phyloP scores from a whole-genome alignment of 2,329 filamentous ascomycete genomes.

The Phialemoniopsis sp. region DNA sequence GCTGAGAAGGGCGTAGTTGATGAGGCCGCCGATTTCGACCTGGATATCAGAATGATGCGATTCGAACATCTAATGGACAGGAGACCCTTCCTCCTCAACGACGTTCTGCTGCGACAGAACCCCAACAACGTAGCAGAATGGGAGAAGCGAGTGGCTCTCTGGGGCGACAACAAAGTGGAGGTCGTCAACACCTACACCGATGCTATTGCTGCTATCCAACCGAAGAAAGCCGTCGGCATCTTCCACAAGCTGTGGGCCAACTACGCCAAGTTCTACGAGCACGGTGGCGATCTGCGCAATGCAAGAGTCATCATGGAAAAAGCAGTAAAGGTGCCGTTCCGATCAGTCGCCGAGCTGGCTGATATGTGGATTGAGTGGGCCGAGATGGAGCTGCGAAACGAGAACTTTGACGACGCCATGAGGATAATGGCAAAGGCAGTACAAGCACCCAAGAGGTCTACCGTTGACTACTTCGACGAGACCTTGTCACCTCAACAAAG shows the following conservation, averaged over 20 bases:
- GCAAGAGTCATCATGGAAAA: slow-evolving; percentile 96
- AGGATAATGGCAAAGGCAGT: slow-evolving; percentile 97
- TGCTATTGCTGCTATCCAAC: slow-evolving; percentile 87
- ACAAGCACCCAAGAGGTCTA: slow-evolving; percentile 94
- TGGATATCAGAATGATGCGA: slow-evolving; percentile 95
- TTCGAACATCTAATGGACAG: slow-evolving; percentile 99
- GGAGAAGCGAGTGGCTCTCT: slow-evolving; percentile 93
- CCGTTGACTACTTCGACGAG: slow-evolving; percentile 98
- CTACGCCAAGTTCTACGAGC: slow-evolving; percentile 96
- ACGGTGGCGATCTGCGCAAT: slow-evolving; percentile 75
- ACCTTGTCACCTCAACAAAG: slow-evolving; percentile 89
- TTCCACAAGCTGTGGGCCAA: slow-evolving; percentile 96
- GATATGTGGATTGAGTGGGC: slow-evolving; percentile 99
- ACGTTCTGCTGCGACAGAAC: slow-evolving; percentile 91
- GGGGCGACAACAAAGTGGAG: slow-evolving; percentile 89
- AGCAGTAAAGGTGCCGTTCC: slow-evolving; percentile 95
- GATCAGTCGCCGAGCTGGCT: slow-evolving; percentile 91
- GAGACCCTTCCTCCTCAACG: slow-evolving; percentile 91
- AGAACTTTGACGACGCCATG: slow-evolving; percentile 93
- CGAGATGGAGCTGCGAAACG: slow-evolving; percentile 92
- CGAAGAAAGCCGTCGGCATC: slow-evolving; percentile 88
- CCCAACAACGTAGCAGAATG: slow-evolving; percentile 95
- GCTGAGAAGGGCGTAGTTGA: slow-evolving; percentile 76
- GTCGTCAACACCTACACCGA: slow-evolving; percentile 92
- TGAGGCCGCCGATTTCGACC: slow-evolving; percentile 83